Evolutionary conservation across 805 yeast genomes (phyloP), one percentile per base, ranked within the genome.

Genomic region (Saccharomycopsis vini): DNA sequence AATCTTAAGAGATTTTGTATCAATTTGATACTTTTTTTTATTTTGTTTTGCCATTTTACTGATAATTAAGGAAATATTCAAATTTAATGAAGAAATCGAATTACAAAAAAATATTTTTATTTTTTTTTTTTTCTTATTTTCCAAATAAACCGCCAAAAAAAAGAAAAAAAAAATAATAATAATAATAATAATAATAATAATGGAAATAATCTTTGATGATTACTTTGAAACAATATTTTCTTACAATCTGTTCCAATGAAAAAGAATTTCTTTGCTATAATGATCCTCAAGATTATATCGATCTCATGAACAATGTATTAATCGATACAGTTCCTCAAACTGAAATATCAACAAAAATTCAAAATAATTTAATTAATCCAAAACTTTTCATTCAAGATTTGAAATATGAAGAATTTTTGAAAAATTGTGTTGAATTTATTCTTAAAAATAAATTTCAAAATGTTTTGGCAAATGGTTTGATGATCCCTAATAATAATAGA

Each of bases 201-300:
- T 13, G 22, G 24, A 23, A 39, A 30, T n/a, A 13, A 20, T 22
- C 29, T 31, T 1, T 26, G 13, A 21, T 26, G 29, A 9, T 9
- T 12, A 26, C 29, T 26, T 26, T 26, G 12, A 26, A 12, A 26
- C 29, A 26, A 26, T 12, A 26, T 12, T 26, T 26, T 26, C 10
- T 12, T 12, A 26, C 10, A 9, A n/a, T n/a, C n/a, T 26, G 29
- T 26, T 26, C 29, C 29, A n/a, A n/a, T n/a, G n/a, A n/a, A n/a
- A n/a, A n/a, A n/a, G 29, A 26, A 9, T 12, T 32, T n/a, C 7
- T 32, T 15, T n/a, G 22, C 20, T 38, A 29, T 20, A 33, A 35
- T 26, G 47, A 44, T 35, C 38, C 44, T n/a, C 40, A 36, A 26
- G 32, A 21, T 12, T 44, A 44, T 35, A 15, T 34, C 22, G 41